Base-by-base conservation (phyloP, 2,329 filamentous ascomycete species). In the Fusarium phyllophilum region DNA sequence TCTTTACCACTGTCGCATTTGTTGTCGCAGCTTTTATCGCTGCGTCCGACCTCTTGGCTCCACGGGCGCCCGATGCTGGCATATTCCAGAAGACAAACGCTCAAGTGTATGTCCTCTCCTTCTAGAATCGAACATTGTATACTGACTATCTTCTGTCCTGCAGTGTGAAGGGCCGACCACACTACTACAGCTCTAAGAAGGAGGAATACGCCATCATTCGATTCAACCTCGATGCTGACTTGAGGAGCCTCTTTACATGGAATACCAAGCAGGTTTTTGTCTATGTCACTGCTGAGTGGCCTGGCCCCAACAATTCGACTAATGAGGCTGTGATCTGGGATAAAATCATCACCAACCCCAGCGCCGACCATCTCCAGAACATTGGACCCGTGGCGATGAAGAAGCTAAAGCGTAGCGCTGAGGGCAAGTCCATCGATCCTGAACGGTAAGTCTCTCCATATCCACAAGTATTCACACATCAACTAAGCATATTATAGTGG, bases 261-360 rank as follows among this genome's bases (percentile, higher is more conserved):
- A 99, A 99, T 88, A 99, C 97, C 26, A 99, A 99, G 84, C 94
- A 98, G 85, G 86, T 99, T 79, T 99, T 98, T 85, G 91, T 98
- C 82, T 99, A 97, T 86, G 91, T 99, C 67, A 96, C 94, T 62
- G 96, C 96, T 62, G 92, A 91, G 78, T 92, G 90, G 90, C 85
- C 80, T 56, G 79, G 79, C 56, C 75, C 73, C 58, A 74, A 76
- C 65, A 84, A 84, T 75, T 81, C 78, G 64, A 85, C 84, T 72
- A 92, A 92, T 83, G 89, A 95, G 84, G 93, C 94, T 77, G 92
- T 98, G 72, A 96, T 99, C 84, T 98, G 96, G 96, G 96, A 99
- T 84, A 89, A 88, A 75, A 98, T 99, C 85, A 95, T 99, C 84
- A 93, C 94, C 49, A 91, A 90, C 77, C 88, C 90, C 62, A 89